These are phyloP conservation scores for Colletotrichum ledebouriae DNA, from an alignment of 2,329 filamentous ascomycete genomes.

Conservation along the genomic window DNA sequence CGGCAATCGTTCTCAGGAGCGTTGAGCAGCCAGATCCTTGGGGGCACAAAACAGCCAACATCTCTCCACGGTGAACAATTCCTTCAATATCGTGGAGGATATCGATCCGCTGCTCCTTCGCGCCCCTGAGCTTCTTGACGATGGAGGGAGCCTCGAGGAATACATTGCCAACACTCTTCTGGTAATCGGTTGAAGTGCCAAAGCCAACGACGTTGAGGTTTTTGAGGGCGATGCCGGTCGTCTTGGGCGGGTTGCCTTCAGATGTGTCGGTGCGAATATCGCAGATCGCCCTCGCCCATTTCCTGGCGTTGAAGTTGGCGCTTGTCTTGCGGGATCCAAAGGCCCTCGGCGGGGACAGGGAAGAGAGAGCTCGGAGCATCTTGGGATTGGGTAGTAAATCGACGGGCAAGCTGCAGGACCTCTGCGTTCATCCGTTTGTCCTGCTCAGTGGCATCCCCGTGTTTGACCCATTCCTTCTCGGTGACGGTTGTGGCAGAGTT, in stretches of 20 bases:
- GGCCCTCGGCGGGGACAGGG: slow-evolving; percentile 45
- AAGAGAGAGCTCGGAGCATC: slow-evolving; percentile 47
- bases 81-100: slow-evolving; percentile 67
- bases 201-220: slow-evolving; percentile 59
- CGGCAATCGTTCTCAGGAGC: slow-evolving; percentile 74
- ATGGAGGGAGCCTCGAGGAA: slow-evolving; percentile 46
- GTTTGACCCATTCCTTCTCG: slow-evolving; percentile 20
- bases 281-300: slow-evolving; percentile 59
- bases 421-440: slow-evolving; percentile 36
- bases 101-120: slow-evolving; percentile 53
- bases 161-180: slow-evolving; percentile 58
- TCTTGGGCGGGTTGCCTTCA: slow-evolving; percentile 48
- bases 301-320: slow-evolving; percentile 55
- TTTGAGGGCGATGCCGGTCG: slow-evolving; percentile 57
- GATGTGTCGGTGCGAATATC: slow-evolving; percentile 45
- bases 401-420: slow-evolving; percentile 48
- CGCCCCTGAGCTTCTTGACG: slow-evolving; percentile 47
- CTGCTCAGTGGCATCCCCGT: background rate
- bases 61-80: slow-evolving; percentile 66
- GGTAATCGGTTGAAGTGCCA: slow-evolving; percentile 57
- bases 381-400: slow-evolving; percentile 46
- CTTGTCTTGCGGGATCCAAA: slow-evolving; percentile 54
- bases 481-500: background rate
- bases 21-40: slow-evolving; percentile 74
- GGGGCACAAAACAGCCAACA: slow-evolving; percentile 69